These are phyloP conservation scores for Phaeophleospora eucalypticola DNA, from an alignment of 2,329 filamentous ascomycete species.

Conservation along the genomic window DNA sequence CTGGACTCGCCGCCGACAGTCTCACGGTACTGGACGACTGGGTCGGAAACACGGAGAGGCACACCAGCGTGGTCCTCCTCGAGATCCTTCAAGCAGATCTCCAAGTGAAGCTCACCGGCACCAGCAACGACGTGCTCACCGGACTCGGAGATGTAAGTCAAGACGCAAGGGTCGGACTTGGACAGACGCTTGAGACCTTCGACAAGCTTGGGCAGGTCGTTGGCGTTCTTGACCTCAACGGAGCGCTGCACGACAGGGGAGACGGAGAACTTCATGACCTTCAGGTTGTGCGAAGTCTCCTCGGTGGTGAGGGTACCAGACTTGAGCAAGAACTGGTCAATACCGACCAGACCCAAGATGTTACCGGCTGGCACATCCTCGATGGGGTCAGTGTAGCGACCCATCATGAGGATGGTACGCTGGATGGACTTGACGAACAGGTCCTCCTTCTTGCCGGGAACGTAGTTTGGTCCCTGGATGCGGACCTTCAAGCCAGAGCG, in stretches of 20 bases:
- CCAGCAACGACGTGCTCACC: conserved; percentile 99
- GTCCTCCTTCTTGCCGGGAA: conserved; percentile 96
- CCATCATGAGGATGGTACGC: conserved; percentile 99
- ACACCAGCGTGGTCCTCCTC: conserved; percentile 99
- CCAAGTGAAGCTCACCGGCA: conserved; percentile 98
- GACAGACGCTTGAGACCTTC: conserved; percentile 99
- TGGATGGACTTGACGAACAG: conserved; percentile 99
- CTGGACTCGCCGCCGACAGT: conserved; percentile 78
- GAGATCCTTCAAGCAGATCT: conserved; percentile 99
- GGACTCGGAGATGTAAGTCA: conserved; percentile 82
- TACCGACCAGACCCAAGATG: conserved; percentile 98
- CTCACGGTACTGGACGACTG: conserved; percentile 98
- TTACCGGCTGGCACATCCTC: conserved; percentile 99
- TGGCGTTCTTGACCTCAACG: conserved; percentile 99
- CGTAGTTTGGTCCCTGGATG: conserved; percentile 99
- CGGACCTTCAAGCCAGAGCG: conserved; percentile 98
- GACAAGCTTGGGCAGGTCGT: conserved; percentile 98
- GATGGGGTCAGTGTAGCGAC: conserved; percentile 96
- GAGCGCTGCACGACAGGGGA: conserved; percentile 97
- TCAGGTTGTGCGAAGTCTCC: conserved; percentile 98
- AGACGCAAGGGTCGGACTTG: conserved; percentile 98
- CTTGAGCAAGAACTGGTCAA: conserved; percentile 99
- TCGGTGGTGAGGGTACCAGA: conserved; percentile 97
- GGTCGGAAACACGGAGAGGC: conserved; percentile 95
- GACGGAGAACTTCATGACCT: conserved; percentile 99